These are phyloP conservation scores for Oemleria cerasiformis DNA, from an alignment of 306 rosid species.

Conservation along the genomic window DNA sequence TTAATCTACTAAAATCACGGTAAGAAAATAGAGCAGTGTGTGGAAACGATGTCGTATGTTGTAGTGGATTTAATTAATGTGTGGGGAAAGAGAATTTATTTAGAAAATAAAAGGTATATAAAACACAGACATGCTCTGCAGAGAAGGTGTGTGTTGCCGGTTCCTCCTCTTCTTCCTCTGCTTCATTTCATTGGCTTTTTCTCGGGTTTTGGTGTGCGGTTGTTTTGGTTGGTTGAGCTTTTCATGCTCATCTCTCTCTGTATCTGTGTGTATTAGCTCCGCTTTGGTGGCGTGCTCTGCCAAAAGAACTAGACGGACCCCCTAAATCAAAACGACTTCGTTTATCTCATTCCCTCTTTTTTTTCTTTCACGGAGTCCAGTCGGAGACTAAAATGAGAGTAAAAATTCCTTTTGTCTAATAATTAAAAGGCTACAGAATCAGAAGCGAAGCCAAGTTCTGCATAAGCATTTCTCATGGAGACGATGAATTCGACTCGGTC, in stretches of 20 bases:
- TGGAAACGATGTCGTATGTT: background rate
- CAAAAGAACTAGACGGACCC: slow-evolving; percentile 7
- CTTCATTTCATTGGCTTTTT: slow-evolving; percentile 32
- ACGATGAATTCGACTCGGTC: slow-evolving; percentile 45
- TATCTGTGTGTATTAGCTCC: background rate
- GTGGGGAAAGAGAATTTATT: background rate
- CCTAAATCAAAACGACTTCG: background rate
- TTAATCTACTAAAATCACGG: no score
- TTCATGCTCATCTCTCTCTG: background rate
- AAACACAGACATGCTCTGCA: slow-evolving; percentile 43
- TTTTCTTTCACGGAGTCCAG: background rate
- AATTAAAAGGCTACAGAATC: no score
- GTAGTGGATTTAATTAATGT: background rate
- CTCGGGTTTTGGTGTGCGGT: background rate
- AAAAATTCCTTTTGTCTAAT: background rate
- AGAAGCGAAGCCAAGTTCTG: no score
- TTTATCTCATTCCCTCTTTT: background rate
- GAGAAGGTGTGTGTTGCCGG: slow-evolving; percentile 28
- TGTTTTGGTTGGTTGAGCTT: slow-evolving; percentile 21
- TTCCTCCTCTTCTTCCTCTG: slow-evolving; percentile 25
- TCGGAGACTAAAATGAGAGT: background rate
- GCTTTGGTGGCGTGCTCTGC: slow-evolving; percentile 33
- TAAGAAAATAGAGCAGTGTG: no score
- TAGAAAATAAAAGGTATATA: background rate
- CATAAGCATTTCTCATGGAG: background rate